phyloP scores from a whole-genome alignment of 75 land plant species.

The Picea sitchensis region DNA sequence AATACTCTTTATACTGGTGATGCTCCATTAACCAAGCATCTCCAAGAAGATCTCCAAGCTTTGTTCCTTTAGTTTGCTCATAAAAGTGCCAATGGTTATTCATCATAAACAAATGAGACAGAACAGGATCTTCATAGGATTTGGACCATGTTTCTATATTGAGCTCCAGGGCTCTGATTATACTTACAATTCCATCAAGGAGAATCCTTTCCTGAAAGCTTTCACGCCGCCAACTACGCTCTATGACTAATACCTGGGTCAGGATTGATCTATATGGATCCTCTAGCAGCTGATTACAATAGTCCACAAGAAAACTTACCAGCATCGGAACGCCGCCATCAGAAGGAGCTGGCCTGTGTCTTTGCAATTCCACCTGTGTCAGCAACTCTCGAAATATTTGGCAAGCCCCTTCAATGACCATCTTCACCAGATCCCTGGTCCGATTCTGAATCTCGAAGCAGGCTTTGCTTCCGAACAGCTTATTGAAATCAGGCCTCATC shows the following conservation, averaged over 20 bases:
- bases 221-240: constrained; percentile 53
- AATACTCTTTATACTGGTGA: constrained; percentile 42
- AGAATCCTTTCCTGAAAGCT: constrained; percentile 42
- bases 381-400: constrained; percentile 51
- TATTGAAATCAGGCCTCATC: constrained; percentile 42
- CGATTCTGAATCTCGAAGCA: constrained; percentile 41
- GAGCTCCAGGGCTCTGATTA: constrained; percentile 50
- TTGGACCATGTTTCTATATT: constrained; percentile 59
- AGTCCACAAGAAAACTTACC: constrained; percentile 58
- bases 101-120: constrained; percentile 61
- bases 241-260: constrained; percentile 56
- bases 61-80: constrained; percentile 37
- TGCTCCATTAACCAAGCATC: constrained; percentile 59
- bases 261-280: constrained; percentile 55
- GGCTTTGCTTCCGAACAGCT: constrained; percentile 44
- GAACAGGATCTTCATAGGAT: constrained; percentile 29
- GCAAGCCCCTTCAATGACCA: constrained; percentile 42
- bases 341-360: constrained; percentile 37
- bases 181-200: constrained; percentile 26
- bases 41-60: constrained; percentile 63
- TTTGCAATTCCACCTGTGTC: constrained; percentile 51
- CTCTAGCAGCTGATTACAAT: constrained; percentile 50
- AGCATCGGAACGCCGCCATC: constrained; percentile 66
- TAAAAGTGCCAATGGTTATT: constrained; percentile 63
- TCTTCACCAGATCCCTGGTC: constrained; percentile 49